phyloP scores from a whole-genome alignment of 305 asterid genomes.

The Solanum hybrid region DNA sequence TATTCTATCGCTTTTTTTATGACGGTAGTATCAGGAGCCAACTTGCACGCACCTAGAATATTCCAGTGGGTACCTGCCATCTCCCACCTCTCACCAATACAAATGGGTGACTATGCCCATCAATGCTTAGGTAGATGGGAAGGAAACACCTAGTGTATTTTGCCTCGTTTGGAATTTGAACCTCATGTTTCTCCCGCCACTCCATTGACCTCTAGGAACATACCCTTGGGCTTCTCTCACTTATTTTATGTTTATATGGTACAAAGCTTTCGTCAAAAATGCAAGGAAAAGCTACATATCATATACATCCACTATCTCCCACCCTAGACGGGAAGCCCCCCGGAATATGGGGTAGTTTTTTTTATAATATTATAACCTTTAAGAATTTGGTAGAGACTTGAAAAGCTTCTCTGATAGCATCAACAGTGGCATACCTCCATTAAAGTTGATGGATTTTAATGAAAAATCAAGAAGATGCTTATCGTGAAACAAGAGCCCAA shows the following conservation, averaged over 20 bases:
- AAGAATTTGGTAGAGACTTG: neutral
- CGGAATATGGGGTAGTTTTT: neutral
- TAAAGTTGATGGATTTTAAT: neutral
- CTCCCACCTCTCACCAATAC: neutral
- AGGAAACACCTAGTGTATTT: neutral
- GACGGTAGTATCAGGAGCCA: neutral
- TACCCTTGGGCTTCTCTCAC: neutral
- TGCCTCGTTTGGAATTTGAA: neutral
- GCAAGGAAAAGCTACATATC: neutral
- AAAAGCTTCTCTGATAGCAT: neutral
- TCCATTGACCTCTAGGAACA: neutral
- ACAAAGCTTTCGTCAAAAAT: neutral
- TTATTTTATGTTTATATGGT: neutral
- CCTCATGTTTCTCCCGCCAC: neutral
- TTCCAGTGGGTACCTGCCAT: neutral
- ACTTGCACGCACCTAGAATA: neutral
- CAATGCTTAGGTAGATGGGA: neutral
- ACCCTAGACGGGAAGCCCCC: neutral
- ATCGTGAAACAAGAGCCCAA: neutral
- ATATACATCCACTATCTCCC: neutral
- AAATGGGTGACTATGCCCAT: neutral
- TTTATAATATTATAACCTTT: neutral
- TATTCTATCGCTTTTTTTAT: neutral
- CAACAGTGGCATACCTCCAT: neutral
- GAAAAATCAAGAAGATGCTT: neutral